Evolutionary conservation across 225 moss, liverwort and hornwort species (phyloP), one percentile per base, ranked within the genome.

Genomic region (Physcomitrellopsis africana): DNA sequence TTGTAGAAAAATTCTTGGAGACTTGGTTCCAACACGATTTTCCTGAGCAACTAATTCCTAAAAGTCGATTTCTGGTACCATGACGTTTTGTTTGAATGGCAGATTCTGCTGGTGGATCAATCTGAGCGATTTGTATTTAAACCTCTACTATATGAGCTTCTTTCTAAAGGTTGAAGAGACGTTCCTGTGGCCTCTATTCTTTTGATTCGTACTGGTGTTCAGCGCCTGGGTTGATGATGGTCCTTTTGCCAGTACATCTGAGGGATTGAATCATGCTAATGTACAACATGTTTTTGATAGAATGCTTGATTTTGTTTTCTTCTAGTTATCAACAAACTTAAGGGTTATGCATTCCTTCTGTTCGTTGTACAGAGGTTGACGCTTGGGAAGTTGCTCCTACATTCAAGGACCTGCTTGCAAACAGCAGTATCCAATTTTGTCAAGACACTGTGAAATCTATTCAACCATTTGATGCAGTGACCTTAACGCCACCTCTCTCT

Each of bases 51-150:
- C 5, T 37, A 37, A 2, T 37, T 7, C 3, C 32, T 37, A 2
- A 37, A 37, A 37, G 32, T 37, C n/a, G 51, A 24, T 45, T 17
- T 2, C 0, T 67, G 32, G 32, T 37, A 4, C 32, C 32, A 37
- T 71, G 32, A 64, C 55, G 46, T 42, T 60, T 54, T 66, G 26
- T 27, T 59, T 68, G 60, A 3, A 65, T 87, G 77, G 75, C 89
- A 97, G 94, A 85, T 99, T 52, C 63, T 99, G 13, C 76, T 99
- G 17, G 78, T 99, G 74, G 95, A 99, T 77, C 95, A 92, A 68
- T 88, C 87, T 46, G 95, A 99, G 29, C 85, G 92, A 51, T 95
- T 99, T 72, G 99, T 99, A 55, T 95, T 99, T 81, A 99, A 99
- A 80, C 95, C 99, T 71, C 80, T 95, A 57, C 89, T 99, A 22